Evolutionary conservation across 2,329 filamentous ascomycete species (phyloP).

Genomic region (Calonectria hongkongensis): DNA sequence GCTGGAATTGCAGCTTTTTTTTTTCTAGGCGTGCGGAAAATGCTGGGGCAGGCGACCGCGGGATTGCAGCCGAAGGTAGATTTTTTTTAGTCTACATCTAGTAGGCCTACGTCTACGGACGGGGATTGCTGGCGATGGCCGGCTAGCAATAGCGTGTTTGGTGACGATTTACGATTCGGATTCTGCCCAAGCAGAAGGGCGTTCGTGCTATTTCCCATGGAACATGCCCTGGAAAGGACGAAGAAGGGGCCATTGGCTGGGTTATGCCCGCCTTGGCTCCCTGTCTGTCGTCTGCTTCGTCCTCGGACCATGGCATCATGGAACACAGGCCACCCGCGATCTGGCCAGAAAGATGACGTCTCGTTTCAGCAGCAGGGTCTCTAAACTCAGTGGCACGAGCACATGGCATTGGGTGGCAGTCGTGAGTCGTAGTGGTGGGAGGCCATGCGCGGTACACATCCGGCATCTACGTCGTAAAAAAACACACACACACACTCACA

Average conservation of each 20-base stretch:
- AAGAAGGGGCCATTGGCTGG: slow-evolving; percentile 9
- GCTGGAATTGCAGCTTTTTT: slow-evolving; percentile 17
- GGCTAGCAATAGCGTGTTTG: slow-evolving; percentile 7
- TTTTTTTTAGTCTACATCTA: background rate
- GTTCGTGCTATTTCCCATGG: slow-evolving; percentile 24
- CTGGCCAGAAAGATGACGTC: slow-evolving; percentile 36
- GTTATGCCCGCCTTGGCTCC: slow-evolving; percentile 19
- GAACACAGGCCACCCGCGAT: slow-evolving; percentile 31
- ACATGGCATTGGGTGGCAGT: slow-evolving; percentile 17
- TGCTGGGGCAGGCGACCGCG: slow-evolving; percentile 9
- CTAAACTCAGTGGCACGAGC: slow-evolving; percentile 12
- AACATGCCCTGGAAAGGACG: slow-evolving; percentile 21
- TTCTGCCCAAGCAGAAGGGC: slow-evolving; percentile 14
- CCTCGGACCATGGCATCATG: slow-evolving; percentile 38
- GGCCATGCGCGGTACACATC: slow-evolving; percentile 7
- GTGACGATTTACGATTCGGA: background rate
- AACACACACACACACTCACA: too few relatives aligned
- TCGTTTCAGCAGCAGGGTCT: slow-evolving; percentile 9
- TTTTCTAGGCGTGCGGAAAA: slow-evolving; percentile 24
- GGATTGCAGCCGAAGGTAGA: slow-evolving; percentile 17
- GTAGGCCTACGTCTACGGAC: too few relatives aligned
- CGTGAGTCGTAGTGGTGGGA: slow-evolving; percentile 11
- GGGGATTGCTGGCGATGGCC: background rate
- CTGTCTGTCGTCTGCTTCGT: slow-evolving; percentile 6
- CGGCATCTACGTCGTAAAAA: slow-evolving; percentile 2